Conservation (phyloP, 2,329 filamentous ascomycete species). For the Trichophyton equinum region DNA sequence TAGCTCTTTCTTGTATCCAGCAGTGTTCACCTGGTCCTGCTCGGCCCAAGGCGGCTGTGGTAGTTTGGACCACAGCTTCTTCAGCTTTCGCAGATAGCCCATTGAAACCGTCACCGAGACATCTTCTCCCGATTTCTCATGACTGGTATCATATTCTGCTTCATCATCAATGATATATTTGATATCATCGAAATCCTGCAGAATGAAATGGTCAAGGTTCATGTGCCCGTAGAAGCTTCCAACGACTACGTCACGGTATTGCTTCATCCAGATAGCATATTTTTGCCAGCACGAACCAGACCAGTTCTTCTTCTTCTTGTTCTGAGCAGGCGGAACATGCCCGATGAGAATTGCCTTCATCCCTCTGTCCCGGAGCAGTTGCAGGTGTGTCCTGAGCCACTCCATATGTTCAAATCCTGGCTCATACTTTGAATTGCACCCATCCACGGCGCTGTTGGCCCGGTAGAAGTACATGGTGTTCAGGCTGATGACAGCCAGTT, state of each 20-base stretch:
- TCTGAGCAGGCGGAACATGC: slow-evolving; percentile 83
- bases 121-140: slow-evolving; percentile 15
- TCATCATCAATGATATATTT: slow-evolving; percentile 37
- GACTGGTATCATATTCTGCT: neutral
- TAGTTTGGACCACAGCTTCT: slow-evolving; percentile 64
- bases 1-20: slow-evolving; percentile 39
- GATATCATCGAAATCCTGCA: slow-evolving; percentile 73
- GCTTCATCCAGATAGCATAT: slow-evolving; percentile 78
- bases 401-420: slow-evolving; percentile 92
- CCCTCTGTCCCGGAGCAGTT: slow-evolving; percentile 65
- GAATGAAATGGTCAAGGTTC: slow-evolving; percentile 95
- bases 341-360: slow-evolving; percentile 94
- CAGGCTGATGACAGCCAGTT: slow-evolving; percentile 79
- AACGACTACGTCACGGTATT: slow-evolving; percentile 82
- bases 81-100: slow-evolving; percentile 67
- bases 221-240: slow-evolving; percentile 80
- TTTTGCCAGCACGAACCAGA: slow-evolving; percentile 98
- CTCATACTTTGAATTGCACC: slow-evolving; percentile 64
- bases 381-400: slow-evolving; percentile 82
- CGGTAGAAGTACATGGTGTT: slow-evolving; percentile 96
- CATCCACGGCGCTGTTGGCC: slow-evolving; percentile 85
- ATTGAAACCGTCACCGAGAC: slow-evolving; percentile 55
- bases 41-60: slow-evolving; percentile 40
- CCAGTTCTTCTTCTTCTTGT: slow-evolving; percentile 75
- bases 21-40: slow-evolving; percentile 26